These are phyloP conservation scores for Thielaviopsis populi DNA, from an alignment of 2,329 filamentous ascomycete species.

Conservation along the genomic window DNA sequence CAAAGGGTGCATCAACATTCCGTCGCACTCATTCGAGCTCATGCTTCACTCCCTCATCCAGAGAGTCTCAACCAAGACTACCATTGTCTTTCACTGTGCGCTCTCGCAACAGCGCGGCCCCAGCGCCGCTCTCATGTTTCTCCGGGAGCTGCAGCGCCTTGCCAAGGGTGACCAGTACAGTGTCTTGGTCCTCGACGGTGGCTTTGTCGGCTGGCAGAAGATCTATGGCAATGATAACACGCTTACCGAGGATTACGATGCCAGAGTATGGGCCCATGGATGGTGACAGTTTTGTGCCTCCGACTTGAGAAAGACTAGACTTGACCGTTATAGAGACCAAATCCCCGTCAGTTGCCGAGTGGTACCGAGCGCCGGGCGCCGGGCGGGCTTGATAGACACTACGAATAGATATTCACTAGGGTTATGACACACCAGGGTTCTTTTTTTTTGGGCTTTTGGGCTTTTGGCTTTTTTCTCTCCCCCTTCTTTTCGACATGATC, in stretches of 20 bases:
- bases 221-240: slow-evolving; percentile 59
- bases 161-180: slow-evolving; percentile 38
- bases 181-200: slow-evolving; percentile 67
- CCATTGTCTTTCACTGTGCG: slow-evolving; percentile 87
- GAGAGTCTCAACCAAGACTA: slow-evolving; percentile 59
- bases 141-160: slow-evolving; percentile 29
- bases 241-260: slow-evolving; percentile 70
- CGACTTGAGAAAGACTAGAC: neutral
- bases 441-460: too few relatives aligned
- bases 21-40: slow-evolving; percentile 56
- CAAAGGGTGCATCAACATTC: slow-evolving; percentile 57
- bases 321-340: too few relatives aligned
- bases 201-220: slow-evolving; percentile 85
- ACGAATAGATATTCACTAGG: too few relatives aligned
- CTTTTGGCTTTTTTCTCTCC: too few relatives aligned
- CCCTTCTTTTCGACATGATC: too few relatives aligned
- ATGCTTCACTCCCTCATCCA: slow-evolving; percentile 71
- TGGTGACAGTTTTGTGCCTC: neutral
- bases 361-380: too few relatives aligned
- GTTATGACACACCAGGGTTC: too few relatives aligned
- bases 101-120: slow-evolving; percentile 85
- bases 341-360: too few relatives aligned
- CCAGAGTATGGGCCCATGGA: slow-evolving; percentile 55
- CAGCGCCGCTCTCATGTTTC: slow-evolving; percentile 63
- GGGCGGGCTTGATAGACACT: too few relatives aligned